Percentiles rank a stretch among this genome's conserved stretches.
Conservation (phyloP, 139 green algal species). For the Chlamydomonas incerta region DNA sequence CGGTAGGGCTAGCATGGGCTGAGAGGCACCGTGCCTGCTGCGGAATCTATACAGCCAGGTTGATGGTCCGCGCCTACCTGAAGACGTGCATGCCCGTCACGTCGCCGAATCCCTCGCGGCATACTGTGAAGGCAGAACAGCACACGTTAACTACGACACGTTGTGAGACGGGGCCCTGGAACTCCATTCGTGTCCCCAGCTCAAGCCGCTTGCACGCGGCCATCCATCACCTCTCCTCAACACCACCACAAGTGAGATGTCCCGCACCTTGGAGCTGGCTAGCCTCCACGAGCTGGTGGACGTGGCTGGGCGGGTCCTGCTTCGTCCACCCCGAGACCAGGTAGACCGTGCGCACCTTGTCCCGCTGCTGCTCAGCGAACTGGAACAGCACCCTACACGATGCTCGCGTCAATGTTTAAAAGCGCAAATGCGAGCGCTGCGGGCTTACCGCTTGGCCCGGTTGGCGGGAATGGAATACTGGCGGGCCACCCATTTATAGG, state of each 20-base stretch:
- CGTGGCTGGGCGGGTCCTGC: constrained; percentile 10
- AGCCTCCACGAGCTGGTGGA: constrained; percentile 31
- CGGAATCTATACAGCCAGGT: too few species aligned
- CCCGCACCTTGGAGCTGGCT: constrained; percentile 1
- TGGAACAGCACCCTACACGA: constrained; percentile 26
- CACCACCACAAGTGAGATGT: too few species aligned
- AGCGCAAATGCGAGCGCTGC: neutral
- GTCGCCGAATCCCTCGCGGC: neutral
- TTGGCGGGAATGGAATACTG: constrained; percentile 43
- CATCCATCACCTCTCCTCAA: too few species aligned
- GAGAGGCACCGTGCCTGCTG: too few species aligned
- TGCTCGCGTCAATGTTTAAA: neutral
- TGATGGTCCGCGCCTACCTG: neutral
- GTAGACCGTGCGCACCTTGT: constrained; percentile 31
- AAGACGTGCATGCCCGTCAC: constrained; percentile 41
- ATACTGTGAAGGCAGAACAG: neutral
- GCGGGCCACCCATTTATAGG: constrained; percentile 40
- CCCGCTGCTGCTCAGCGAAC: constrained; percentile 34
- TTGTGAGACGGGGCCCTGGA: too few species aligned
- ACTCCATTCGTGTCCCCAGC: too few species aligned
- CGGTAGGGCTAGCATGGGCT: too few species aligned
- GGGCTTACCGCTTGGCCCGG: constrained; percentile 21
- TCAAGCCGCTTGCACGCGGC: too few species aligned
- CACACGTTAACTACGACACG: too few species aligned
- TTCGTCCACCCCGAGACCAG: constrained; percentile 36